Evolutionary conservation across 345 rosid species (phyloP).

Genomic region (Aquilaria sinensis): DNA sequence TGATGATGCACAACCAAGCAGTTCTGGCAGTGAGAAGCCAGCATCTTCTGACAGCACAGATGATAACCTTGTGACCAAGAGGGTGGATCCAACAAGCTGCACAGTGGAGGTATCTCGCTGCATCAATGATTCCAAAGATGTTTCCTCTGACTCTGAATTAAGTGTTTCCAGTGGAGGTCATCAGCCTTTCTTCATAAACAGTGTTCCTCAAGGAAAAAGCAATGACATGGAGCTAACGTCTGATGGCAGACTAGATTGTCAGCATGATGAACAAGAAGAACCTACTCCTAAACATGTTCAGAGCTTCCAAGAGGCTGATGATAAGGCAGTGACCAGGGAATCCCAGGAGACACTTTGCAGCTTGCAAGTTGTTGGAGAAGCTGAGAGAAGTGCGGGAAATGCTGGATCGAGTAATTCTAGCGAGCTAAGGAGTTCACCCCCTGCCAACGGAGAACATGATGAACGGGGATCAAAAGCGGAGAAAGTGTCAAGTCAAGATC

Average conservation of each 20-base stretch:
- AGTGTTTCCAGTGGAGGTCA: slow-evolving; percentile 39
- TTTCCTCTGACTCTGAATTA: slow-evolving; percentile 41
- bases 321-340: slow-evolving; percentile 17
- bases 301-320: slow-evolving; percentile 25
- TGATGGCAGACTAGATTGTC: slow-evolving; percentile 15
- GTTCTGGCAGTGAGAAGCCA: slow-evolving; percentile 28
- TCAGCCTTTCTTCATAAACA: slow-evolving; percentile 20
- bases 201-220: slow-evolving; percentile 23
- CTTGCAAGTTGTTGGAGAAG: slow-evolving; percentile 20
- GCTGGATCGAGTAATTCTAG: slow-evolving; percentile 19
- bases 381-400: slow-evolving; percentile 18
- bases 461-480: slow-evolving; percentile 18
- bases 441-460: slow-evolving; percentile 20
- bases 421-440: slow-evolving; percentile 19
- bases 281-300: slow-evolving; percentile 22
- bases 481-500: slow-evolving; percentile 23
- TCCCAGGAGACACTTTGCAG: slow-evolving; percentile 18
- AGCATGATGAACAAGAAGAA: slow-evolving; percentile 23
- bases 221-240: slow-evolving; percentile 19
- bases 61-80: slow-evolving; percentile 63
- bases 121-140: slow-evolving; percentile 39
- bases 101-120: slow-evolving; percentile 35
- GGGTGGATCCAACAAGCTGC: slow-evolving; percentile 59
- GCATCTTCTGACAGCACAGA: slow-evolving; percentile 51
- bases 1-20: slow-evolving; percentile 28